phyloP scores from a whole-genome alignment of 2,329 filamentous ascomycete species.

The Rutstroemia sp. region DNA sequence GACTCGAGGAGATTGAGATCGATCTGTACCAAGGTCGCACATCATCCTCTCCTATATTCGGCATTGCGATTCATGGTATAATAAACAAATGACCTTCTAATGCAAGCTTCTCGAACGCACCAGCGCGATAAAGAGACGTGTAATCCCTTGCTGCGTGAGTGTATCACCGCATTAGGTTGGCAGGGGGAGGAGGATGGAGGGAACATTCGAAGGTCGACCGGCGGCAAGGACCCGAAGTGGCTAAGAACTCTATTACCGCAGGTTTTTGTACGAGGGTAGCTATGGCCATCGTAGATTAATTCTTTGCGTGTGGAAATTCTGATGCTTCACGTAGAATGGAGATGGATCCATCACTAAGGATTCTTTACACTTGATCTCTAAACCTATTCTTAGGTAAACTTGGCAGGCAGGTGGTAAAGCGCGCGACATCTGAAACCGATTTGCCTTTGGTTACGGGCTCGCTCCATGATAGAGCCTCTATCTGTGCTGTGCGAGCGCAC shows the following conservation, averaged over 20 bases:
- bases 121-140: neutral
- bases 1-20: no score
- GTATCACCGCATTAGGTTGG: neutral
- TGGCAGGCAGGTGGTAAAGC: neutral
- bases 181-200: neutral
- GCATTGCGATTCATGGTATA: neutral
- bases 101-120: neutral
- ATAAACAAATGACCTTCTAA: neutral
- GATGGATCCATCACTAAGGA: no score
- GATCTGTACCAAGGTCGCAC: no score
- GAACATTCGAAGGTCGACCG: neutral
- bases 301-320: neutral
- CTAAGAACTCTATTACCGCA: neutral
- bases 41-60: no score
- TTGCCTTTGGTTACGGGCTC: neutral
- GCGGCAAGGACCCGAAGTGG: neutral
- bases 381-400: neutral
- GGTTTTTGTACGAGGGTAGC: neutral
- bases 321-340: no score
- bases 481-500: neutral
- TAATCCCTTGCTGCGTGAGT: neutral
- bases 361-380: neutral
- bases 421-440: slow-evolving; percentile 9
- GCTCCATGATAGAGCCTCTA: neutral
- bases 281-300: neutral